phyloP scores from a whole-genome alignment of 2,329 filamentous ascomycete species.

The Xylariomycetidae sp. region DNA sequence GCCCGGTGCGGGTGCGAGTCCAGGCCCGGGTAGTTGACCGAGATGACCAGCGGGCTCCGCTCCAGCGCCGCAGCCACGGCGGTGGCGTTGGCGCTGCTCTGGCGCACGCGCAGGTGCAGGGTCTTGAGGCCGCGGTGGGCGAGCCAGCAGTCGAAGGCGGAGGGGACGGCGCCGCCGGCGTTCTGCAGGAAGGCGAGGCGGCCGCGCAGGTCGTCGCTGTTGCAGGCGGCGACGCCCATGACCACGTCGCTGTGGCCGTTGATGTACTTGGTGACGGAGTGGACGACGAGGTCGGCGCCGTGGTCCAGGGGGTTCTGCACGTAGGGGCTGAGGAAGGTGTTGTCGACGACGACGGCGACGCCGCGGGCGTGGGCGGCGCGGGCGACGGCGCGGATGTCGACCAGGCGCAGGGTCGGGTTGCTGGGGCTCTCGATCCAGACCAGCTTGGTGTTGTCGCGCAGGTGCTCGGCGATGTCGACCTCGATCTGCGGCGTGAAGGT shows the following conservation, averaged over 20 bases:
- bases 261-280: slow-evolving; percentile 98
- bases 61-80: slow-evolving; percentile 72
- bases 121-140: slow-evolving; percentile 96
- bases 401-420: slow-evolving; percentile 88
- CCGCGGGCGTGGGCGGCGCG: slow-evolving; percentile 79
- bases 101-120: slow-evolving; percentile 82
- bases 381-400: slow-evolving; percentile 85
- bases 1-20: slow-evolving; percentile 78
- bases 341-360: slow-evolving; percentile 96
- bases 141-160: slow-evolving; percentile 95
- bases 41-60: slow-evolving; percentile 71
- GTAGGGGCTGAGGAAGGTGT: slow-evolving; percentile 96
- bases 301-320: slow-evolving; percentile 93
- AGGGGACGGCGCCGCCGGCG: slow-evolving; percentile 91
- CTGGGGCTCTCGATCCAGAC: slow-evolving; percentile 97
- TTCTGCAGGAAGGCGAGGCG: slow-evolving; percentile 90
- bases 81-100: slow-evolving; percentile 76
- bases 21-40: slow-evolving; percentile 93
- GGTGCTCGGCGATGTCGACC: slow-evolving; percentile 76
- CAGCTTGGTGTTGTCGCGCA: slow-evolving; percentile 82
- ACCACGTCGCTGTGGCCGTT: slow-evolving; percentile 96
- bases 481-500: slow-evolving; percentile 94
- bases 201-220: slow-evolving; percentile 70
- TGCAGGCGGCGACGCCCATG: slow-evolving; percentile 96
- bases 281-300: slow-evolving; percentile 93